A percentile compares a stretch with the other conserved stretches of the same genome.
Conservation (phyloP, 257 asterid species). For the Petunia secreta region DNA sequence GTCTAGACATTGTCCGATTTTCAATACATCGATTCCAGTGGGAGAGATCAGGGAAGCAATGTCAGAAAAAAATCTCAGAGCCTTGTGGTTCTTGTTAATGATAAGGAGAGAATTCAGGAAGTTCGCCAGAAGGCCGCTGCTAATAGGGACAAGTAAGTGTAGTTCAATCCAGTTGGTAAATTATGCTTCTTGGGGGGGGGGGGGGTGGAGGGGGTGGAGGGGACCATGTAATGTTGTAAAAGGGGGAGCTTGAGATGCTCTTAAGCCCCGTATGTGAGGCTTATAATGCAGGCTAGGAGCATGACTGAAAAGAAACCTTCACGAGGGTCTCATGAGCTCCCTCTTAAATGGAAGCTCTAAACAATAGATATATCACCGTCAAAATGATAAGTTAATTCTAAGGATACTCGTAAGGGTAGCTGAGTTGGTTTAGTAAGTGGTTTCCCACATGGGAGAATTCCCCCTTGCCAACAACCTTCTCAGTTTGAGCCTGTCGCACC, state of each 20-base stretch:
- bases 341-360: neutral
- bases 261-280: neutral
- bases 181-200: neutral
- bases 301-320: neutral
- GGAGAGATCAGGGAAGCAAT: constrained; percentile 94
- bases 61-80: constrained; percentile 97
- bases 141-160: constrained; percentile 87
- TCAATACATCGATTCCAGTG: constrained; percentile 94
- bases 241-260: neutral
- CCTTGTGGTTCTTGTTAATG: constrained; percentile 93
- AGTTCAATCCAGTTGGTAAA: constrained; percentile 12
- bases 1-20: constrained; percentile 90
- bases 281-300: constrained; percentile 6
- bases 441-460: too few species aligned
- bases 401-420: too few species aligned
- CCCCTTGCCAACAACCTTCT: too few species aligned
- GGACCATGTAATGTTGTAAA: neutral
- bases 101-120: constrained; percentile 96
- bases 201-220: too few species aligned
- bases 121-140: constrained; percentile 96
- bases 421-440: too few species aligned
- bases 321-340: neutral
- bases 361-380: neutral
- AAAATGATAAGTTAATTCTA: neutral
- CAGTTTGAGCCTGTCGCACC: too few species aligned